Conservation (phyloP, 2,329 filamentous ascomycete genomes). For the Hymenoscyphus scutula region DNA sequence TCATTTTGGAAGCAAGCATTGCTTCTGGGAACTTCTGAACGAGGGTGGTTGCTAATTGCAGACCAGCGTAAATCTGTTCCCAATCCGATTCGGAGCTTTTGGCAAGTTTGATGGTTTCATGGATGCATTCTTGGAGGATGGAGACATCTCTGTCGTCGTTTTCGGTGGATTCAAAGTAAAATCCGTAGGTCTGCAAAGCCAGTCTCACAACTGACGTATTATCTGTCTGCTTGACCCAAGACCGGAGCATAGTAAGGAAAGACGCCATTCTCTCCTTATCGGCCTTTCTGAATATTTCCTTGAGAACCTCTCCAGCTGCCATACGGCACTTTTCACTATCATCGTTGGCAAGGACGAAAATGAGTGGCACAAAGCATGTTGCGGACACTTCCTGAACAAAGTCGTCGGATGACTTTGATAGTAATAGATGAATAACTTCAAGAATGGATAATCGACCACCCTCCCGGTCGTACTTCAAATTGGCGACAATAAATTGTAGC, state of each 20-base stretch:
- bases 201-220: constrained; percentile 70
- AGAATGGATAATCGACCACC: constrained; percentile 89
- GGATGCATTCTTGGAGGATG: constrained; percentile 51
- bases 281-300: constrained; percentile 75
- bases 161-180: constrained; percentile 73
- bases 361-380: constrained; percentile 80
- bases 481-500: constrained; percentile 82
- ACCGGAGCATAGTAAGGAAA: constrained; percentile 68
- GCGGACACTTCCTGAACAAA: constrained; percentile 78
- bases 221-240: constrained; percentile 73
- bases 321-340: constrained; percentile 81
- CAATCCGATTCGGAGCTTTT: constrained; percentile 59
- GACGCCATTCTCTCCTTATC: constrained; percentile 69
- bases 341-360: constrained; percentile 85
- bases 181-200: constrained; percentile 75
- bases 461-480: constrained; percentile 85
- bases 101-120: constrained; percentile 49
- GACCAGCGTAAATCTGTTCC: constrained; percentile 71
- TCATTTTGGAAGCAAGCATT: constrained; percentile 58
- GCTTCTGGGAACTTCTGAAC: constrained; percentile 63
- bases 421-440: constrained; percentile 83
- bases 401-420: constrained; percentile 79
- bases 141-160: constrained; percentile 56
- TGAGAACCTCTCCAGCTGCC: constrained; percentile 76
- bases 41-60: constrained; percentile 68